phyloP scores from a whole-genome alignment of 225 moss, liverwort and hornwort genomes.

The Bryum argenteum region DNA sequence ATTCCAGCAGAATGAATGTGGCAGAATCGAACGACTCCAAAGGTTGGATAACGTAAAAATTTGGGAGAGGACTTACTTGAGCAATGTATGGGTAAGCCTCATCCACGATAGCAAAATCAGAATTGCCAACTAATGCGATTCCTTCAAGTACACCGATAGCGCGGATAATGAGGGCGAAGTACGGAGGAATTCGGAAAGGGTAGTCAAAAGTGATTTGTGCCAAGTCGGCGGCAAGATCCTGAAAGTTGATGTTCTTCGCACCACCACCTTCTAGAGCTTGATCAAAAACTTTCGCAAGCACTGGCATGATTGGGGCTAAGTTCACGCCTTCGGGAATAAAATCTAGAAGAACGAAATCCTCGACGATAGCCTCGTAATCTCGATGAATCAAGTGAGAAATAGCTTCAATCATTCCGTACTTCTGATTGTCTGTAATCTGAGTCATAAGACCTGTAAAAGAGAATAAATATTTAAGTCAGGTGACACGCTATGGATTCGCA shows the following conservation, averaged over 20 bases:
- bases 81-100: slow-evolving; percentile 99
- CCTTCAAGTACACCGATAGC: slow-evolving; percentile 97
- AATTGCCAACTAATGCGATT: slow-evolving; percentile 93
- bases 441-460: slow-evolving; percentile 82
- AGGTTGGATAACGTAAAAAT: background rate
- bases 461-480: background rate
- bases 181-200: slow-evolving; percentile 97
- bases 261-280: slow-evolving; percentile 99
- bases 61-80: slow-evolving; percentile 54
- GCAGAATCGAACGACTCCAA: background rate
- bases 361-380: slow-evolving; percentile 95
- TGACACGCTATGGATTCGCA: background rate
- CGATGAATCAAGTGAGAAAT: slow-evolving; percentile 96
- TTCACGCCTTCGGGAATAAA: slow-evolving; percentile 95
- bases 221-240: slow-evolving; percentile 94
- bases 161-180: slow-evolving; percentile 96
- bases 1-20: background rate
- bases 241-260: slow-evolving; percentile 98
- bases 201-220: slow-evolving; percentile 99
- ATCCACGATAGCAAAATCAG: slow-evolving; percentile 97
- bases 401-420: slow-evolving; percentile 99
- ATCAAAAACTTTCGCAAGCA: slow-evolving; percentile 95
- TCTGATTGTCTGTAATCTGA: slow-evolving; percentile 96
- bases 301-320: slow-evolving; percentile 95
- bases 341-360: slow-evolving; percentile 92